Evolutionary conservation across 2,329 filamentous ascomycete species (phyloP).

Genomic region (Fusarium annulatum): DNA sequence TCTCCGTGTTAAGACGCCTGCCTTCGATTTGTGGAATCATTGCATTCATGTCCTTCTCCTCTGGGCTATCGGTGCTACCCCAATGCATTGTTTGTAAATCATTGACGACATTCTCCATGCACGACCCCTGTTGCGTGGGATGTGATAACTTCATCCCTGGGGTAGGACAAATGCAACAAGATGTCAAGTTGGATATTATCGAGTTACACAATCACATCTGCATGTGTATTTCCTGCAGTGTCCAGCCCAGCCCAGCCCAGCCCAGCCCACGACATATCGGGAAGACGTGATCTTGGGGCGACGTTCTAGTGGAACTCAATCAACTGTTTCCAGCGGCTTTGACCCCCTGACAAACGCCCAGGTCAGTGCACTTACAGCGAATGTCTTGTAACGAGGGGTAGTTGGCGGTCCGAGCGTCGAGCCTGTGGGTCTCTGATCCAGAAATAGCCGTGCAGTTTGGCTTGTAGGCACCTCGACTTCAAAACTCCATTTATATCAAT

Average conservation of each 20-base stretch:
- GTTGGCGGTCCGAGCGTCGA: slow-evolving; percentile 28
- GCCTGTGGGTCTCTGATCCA: slow-evolving; percentile 26
- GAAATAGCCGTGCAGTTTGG: slow-evolving; percentile 33
- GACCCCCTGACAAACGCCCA: slow-evolving; percentile 19
- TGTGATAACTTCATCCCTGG: background rate
- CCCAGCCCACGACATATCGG: slow-evolving; percentile 14
- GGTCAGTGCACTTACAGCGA: slow-evolving; percentile 16
- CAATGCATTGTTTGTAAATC: slow-evolving; percentile 10
- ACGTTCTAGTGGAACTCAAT: slow-evolving; percentile 31
- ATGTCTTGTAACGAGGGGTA: slow-evolving; percentile 5
- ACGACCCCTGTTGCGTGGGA: slow-evolving; percentile 20
- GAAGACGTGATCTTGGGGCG: slow-evolving; percentile 3
- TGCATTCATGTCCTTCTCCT: slow-evolving; percentile 14
- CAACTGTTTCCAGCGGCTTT: slow-evolving; percentile 20
- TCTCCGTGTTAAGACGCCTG: slow-evolving; percentile 34
- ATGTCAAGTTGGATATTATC: background rate
- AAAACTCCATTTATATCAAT: slow-evolving; percentile 30
- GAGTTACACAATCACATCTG: slow-evolving; percentile 29
- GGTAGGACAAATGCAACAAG: background rate
- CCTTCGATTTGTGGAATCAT: slow-evolving; percentile 3
- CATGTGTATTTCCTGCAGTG: slow-evolving; percentile 36
- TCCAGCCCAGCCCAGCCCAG: background rate
- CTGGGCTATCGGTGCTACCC: slow-evolving; percentile 22
- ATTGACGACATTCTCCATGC: slow-evolving; percentile 30
- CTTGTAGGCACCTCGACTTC: slow-evolving; percentile 7